Conservation (phyloP, 2,329 filamentous ascomycete species). For the Hypoxylon sp. region DNA sequence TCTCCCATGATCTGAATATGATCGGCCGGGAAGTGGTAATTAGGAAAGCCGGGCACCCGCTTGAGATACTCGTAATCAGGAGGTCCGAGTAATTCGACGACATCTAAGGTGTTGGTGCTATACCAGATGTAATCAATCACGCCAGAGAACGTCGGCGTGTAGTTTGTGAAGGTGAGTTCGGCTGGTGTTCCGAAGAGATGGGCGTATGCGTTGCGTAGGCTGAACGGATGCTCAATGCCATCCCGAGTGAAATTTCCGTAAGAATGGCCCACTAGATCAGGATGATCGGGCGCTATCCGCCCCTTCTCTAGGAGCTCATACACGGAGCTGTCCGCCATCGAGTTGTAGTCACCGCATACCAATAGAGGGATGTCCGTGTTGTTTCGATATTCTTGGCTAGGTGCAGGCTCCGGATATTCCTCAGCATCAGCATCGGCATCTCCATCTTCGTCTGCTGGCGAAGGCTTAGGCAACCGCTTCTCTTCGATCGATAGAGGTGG, state of each 20-base stretch:
- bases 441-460: slow-evolving; percentile 58
- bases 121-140: slow-evolving; percentile 99
- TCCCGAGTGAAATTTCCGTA: slow-evolving; percentile 95
- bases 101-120: slow-evolving; percentile 88
- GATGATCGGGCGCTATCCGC: slow-evolving; percentile 80
- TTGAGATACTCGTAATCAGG: slow-evolving; percentile 88
- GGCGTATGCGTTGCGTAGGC: slow-evolving; percentile 88
- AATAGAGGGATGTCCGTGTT: slow-evolving; percentile 91
- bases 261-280: slow-evolving; percentile 81
- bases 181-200: slow-evolving; percentile 84
- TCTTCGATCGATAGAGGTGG: slow-evolving; percentile 77
- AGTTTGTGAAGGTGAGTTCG: slow-evolving; percentile 94
- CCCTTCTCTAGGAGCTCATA: slow-evolving; percentile 91
- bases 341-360: slow-evolving; percentile 97
- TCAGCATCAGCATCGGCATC: slow-evolving; percentile 60
- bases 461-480: slow-evolving; percentile 72
- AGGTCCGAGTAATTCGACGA: slow-evolving; percentile 85
- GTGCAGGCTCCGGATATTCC: slow-evolving; percentile 73
- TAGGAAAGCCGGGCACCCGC: slow-evolving; percentile 89
- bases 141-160: slow-evolving; percentile 91
- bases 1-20: slow-evolving; percentile 91
- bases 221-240: slow-evolving; percentile 95
- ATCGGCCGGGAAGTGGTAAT: slow-evolving; percentile 94
- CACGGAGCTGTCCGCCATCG: slow-evolving; percentile 85
- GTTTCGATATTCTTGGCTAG: slow-evolving; percentile 87